A percentile compares a stretch with the other conserved stretches of the same genome.
These are phyloP conservation scores for Dothiorella sarmentorum DNA, from an alignment of 2,329 filamentous ascomycete species.

Conservation along the genomic window DNA sequence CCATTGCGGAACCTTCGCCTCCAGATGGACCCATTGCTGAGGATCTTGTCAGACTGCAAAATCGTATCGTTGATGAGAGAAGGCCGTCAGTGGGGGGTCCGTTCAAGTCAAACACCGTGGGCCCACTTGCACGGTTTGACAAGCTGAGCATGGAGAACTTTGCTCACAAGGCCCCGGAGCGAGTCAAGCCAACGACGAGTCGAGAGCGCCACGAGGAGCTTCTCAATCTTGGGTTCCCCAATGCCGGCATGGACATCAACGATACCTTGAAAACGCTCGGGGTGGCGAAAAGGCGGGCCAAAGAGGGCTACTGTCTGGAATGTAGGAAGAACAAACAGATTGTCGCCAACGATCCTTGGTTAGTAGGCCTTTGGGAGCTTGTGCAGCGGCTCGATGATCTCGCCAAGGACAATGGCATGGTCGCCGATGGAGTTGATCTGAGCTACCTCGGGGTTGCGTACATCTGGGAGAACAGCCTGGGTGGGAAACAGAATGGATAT, in stretches of 20 bases:
- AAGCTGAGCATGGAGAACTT: constrained; percentile 33
- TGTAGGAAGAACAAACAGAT: constrained; percentile 63
- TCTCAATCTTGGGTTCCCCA: constrained; percentile 35
- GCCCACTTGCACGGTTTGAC: constrained; percentile 25
- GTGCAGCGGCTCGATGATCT: constrained; percentile 63
- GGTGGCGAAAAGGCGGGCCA: constrained; percentile 52
- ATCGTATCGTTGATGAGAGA: background rate
- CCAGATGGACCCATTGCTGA: constrained; percentile 32
- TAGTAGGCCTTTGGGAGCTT: constrained; percentile 78
- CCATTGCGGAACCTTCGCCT: constrained; percentile 31
- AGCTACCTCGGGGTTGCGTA: constrained; percentile 71
- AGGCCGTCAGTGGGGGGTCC: background rate
- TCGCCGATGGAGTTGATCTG: constrained; percentile 64
- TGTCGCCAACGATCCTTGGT: constrained; percentile 68
- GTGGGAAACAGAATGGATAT: constrained; percentile 42
- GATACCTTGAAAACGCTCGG: constrained; percentile 35
- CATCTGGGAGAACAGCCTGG: constrained; percentile 69
- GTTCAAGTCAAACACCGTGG: background rate
- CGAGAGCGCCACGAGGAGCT: constrained; percentile 37
- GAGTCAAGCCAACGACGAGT: constrained; percentile 30
- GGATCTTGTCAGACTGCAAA: constrained; percentile 30
- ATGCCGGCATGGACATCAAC: constrained; percentile 30
- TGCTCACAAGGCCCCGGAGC: constrained; percentile 28
- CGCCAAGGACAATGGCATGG: constrained; percentile 66
- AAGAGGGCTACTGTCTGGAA: constrained; percentile 57